These are phyloP conservation scores for Tuber brumale DNA, from an alignment of 495 filamentous ascomycete genomes.

Conservation along the genomic window DNA sequence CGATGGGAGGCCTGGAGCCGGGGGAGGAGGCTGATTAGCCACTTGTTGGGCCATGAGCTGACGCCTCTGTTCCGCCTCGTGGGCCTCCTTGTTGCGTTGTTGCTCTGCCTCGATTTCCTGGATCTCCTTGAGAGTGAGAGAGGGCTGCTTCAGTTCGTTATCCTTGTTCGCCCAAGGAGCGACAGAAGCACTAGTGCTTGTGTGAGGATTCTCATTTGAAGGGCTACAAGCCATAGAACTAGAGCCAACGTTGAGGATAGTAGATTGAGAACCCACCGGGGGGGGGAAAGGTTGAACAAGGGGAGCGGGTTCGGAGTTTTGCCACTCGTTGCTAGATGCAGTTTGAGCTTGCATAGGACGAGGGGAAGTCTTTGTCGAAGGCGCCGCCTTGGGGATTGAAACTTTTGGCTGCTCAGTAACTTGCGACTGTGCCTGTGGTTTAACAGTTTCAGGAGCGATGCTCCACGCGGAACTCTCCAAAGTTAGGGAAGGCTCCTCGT, in stretches of 20 bases:
- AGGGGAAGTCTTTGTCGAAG: slow-evolving; percentile 46
- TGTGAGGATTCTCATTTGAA: slow-evolving; percentile 50
- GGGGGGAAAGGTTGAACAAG: slow-evolving; percentile 41
- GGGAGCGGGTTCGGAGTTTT: slow-evolving; percentile 28
- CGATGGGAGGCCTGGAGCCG: slow-evolving; percentile 72
- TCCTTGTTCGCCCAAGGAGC: slow-evolving; percentile 81
- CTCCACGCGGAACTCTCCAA: neutral
- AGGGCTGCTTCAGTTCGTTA: slow-evolving; percentile 73
- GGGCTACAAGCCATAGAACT: slow-evolving; percentile 36
- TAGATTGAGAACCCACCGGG: slow-evolving; percentile 28
- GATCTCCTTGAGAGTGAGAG: slow-evolving; percentile 91
- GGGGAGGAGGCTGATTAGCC: slow-evolving; percentile 59
- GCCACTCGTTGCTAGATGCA: slow-evolving; percentile 14
- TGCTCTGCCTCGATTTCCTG: slow-evolving; percentile 91
- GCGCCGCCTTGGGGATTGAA: slow-evolving; percentile 28
- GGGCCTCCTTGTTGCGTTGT: slow-evolving; percentile 83
- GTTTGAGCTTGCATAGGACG: slow-evolving; percentile 52
- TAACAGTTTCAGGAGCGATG: neutral
- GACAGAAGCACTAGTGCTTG: slow-evolving; percentile 53
- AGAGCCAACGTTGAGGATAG: slow-evolving; percentile 16
- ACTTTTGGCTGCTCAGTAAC: slow-evolving; percentile 25
- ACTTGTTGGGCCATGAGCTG: slow-evolving; percentile 74
- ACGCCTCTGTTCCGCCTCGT: slow-evolving; percentile 71
- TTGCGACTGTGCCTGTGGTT: slow-evolving; percentile 24
- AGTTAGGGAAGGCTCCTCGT: neutral